Percentiles rank a stretch among this genome's conserved stretches.
Evolutionary conservation across 306 rosid species (phyloP).

Genomic region (Adenanthera pavonina): DNA sequence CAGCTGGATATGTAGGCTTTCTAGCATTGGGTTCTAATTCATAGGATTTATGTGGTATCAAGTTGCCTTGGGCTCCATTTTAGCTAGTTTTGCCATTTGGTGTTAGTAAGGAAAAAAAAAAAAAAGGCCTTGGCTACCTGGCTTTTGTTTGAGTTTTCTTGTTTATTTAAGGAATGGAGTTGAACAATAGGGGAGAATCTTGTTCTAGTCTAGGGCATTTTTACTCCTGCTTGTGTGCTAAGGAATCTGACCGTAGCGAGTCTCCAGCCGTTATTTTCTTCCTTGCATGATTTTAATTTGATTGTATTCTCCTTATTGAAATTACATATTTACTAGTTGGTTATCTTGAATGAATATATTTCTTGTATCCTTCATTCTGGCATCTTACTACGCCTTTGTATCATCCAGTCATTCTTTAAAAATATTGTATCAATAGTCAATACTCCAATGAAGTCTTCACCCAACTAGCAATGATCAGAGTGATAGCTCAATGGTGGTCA

Average conservation of each 20-base stretch:
- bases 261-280: neutral
- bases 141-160: neutral
- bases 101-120: too few species aligned
- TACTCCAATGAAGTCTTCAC: too few species aligned
- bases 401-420: neutral
- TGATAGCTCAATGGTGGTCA: neutral
- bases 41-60: neutral
- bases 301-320: neutral
- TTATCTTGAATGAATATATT: neutral
- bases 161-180: conserved; percentile 14
- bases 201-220: too few species aligned
- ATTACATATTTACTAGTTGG: neutral
- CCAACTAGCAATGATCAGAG: too few species aligned
- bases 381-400: neutral
- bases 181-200: neutral
- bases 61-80: too few species aligned
- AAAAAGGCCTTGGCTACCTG: neutral
- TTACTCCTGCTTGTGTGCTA: too few species aligned
- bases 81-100: too few species aligned
- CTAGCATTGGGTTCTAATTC: neutral
- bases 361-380: neutral
- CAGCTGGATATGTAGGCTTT: neutral
- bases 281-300: neutral
- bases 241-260: neutral
- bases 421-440: too few species aligned